phyloP scores from a whole-genome alignment of 768 basidiomycete genomes.

The Pleurotus eryngii region DNA sequence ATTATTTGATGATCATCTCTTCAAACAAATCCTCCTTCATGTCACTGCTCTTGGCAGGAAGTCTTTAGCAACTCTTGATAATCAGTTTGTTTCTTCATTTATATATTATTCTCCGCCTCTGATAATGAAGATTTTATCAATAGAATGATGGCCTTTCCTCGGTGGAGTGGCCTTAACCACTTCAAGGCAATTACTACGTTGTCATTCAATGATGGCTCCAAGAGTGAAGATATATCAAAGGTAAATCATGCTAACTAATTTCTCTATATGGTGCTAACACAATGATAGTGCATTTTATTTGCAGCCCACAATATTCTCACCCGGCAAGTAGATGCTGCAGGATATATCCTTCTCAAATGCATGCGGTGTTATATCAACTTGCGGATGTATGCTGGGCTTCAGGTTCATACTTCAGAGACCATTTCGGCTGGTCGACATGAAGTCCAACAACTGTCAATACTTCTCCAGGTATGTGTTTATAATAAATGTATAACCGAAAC shows the following conservation, averaged over 20 bases:
- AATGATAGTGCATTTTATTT: constrained; percentile 25
- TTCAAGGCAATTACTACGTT: constrained; percentile 22
- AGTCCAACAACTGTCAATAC: constrained; percentile 12
- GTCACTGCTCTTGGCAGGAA: constrained; percentile 14
- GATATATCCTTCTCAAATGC: constrained; percentile 23
- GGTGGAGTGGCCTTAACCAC: constrained; percentile 31
- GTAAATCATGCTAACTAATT: constrained; percentile 15
- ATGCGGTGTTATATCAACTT: constrained; percentile 28
- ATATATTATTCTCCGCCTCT: not conserved
- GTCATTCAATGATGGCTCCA: constrained; percentile 30
- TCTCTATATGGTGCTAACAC: not conserved
- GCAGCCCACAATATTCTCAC: constrained; percentile 21
- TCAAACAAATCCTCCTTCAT: constrained; percentile 18
- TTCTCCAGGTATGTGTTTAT: constrained; percentile 18
- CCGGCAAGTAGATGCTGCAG: constrained; percentile 6
- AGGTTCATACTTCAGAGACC: constrained; percentile 27
- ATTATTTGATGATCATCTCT: constrained; percentile 29
- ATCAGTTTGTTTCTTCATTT: constrained; percentile 19
- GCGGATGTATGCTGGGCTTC: constrained; percentile 24
- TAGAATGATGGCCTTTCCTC: constrained; percentile 26
- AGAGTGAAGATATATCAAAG: constrained; percentile 33
- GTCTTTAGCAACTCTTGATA: constrained; percentile 15
- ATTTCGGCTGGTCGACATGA: constrained; percentile 16
- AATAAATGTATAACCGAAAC: not conserved
- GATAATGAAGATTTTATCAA: not conserved